Percentiles rank a stretch among this genome's conserved stretches.
phyloP scores from a whole-genome alignment of 169 alveolate genomes.

The Cryptosporidium muris region DNA sequence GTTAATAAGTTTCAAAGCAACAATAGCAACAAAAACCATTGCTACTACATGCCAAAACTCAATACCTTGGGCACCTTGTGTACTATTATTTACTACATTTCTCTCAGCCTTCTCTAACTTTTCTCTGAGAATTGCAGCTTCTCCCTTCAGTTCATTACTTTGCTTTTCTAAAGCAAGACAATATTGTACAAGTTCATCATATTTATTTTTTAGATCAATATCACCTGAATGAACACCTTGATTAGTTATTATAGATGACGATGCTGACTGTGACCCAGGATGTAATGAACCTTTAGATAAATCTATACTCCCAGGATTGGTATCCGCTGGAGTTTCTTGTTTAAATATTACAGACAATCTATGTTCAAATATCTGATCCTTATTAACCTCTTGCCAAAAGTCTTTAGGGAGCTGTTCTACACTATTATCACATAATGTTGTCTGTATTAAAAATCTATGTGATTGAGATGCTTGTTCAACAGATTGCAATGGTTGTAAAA shows the following conservation, averaged over 20 bases:
- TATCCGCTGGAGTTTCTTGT: constrained; percentile 80
- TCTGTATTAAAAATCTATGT: constrained; percentile 85
- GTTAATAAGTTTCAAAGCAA: constrained; percentile 65
- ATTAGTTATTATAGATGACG: constrained; percentile 75
- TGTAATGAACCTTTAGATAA: constrained; percentile 43
- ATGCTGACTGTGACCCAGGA: constrained; percentile 15
- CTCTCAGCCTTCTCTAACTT: constrained; percentile 36
- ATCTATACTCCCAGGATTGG: constrained; percentile 77
- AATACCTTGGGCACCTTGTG: constrained; percentile 49
- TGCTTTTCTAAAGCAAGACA: constrained; percentile 86
- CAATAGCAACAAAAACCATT: constrained; percentile 56
- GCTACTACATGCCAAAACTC: constrained; percentile 68
- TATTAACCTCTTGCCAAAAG: constrained; percentile 83
- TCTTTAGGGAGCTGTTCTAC: constrained; percentile 83
- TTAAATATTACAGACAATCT: constrained; percentile 82
- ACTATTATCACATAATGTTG: constrained; percentile 76
- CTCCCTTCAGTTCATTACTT: constrained; percentile 70
- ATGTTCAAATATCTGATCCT: constrained; percentile 82
- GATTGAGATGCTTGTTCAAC: constrained; percentile 82
- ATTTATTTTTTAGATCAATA: constrained; percentile 74
- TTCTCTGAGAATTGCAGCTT: constrained; percentile 28
- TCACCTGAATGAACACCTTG: constrained; percentile 69
- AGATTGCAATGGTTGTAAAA: constrained; percentile 83
- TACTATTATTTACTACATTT: constrained; percentile 11
- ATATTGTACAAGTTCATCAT: constrained; percentile 85